Percentiles rank a stretch among this genome's conserved stretches.
Conservation (phyloP, 306 rosid genomes). For the Cicer bijugum region DNA sequence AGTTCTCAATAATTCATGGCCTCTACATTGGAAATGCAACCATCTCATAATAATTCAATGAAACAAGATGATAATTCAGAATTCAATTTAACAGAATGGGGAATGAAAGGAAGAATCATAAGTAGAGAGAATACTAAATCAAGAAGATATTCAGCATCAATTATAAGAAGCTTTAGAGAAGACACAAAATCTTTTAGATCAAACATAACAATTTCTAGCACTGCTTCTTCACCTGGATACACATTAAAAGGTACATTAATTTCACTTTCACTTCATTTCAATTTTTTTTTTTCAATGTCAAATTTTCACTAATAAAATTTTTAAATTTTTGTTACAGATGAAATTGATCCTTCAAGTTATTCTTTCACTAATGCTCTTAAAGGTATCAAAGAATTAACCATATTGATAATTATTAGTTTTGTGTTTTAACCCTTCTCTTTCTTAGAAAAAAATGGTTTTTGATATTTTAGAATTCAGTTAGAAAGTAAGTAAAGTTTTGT, state of each 20-base stretch:
- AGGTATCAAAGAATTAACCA: constrained; percentile 55
- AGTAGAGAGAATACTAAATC: constrained; percentile 64
- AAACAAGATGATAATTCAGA: constrained; percentile 65
- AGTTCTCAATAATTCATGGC: constrained; percentile 43
- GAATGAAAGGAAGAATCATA: constrained; percentile 54
- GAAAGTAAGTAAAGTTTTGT: no score
- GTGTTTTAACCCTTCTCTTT: no score
- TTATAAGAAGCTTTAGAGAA: constrained; percentile 84
- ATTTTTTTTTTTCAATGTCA: background rate
- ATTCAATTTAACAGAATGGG: constrained; percentile 75
- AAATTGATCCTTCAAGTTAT: constrained; percentile 92
- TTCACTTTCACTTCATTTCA: constrained; percentile 9
- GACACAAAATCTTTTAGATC: constrained; percentile 84
- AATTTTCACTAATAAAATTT: constrained; percentile 1
- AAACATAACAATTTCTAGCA: constrained; percentile 79
- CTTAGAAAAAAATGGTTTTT: no score
- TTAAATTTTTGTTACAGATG: constrained; percentile 59
- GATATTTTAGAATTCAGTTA: no score
- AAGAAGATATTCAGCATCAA: constrained; percentile 82
- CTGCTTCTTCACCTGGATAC: constrained; percentile 93
- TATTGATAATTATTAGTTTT: background rate
- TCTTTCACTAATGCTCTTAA: constrained; percentile 85
- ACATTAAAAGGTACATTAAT: constrained; percentile 61
- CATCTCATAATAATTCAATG: constrained; percentile 45
- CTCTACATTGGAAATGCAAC: constrained; percentile 64